Evolutionary conservation across 352 stramenopile genomes (phyloP).

Genomic region (Globisporangium paroecandrum): DNA sequence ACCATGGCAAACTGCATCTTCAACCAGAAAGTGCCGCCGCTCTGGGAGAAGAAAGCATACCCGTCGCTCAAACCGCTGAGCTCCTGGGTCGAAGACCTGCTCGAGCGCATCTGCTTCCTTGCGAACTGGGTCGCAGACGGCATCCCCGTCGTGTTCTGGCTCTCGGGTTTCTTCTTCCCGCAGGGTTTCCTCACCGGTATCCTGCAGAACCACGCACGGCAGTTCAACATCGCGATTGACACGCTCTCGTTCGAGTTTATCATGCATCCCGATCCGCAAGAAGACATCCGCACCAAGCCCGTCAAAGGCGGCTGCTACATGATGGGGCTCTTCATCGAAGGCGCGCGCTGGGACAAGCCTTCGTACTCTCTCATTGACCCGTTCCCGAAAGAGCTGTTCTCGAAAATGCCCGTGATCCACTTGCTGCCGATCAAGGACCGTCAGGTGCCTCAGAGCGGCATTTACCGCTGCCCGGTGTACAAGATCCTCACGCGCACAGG

Average conservation of each 20-base stretch:
- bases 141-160: constrained; percentile 66
- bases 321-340: constrained; percentile 88
- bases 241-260: constrained; percentile 80
- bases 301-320: constrained; percentile 85
- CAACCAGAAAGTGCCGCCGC: constrained; percentile 81
- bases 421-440: constrained; percentile 83
- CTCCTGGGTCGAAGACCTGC: constrained; percentile 86
- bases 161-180: constrained; percentile 94
- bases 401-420: constrained; percentile 88
- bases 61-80: constrained; percentile 88
- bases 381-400: constrained; percentile 91
- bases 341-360: constrained; percentile 81
- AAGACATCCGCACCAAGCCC: constrained; percentile 30
- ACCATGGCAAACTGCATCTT: constrained; percentile 84
- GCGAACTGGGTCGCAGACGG: constrained; percentile 33
- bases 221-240: constrained; percentile 78
- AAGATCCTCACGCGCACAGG: constrained; percentile 93
- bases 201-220: constrained; percentile 65
- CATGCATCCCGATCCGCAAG: constrained; percentile 53
- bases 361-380: constrained; percentile 82
- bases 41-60: constrained; percentile 90
- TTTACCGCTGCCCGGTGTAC: constrained; percentile 95
- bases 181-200: constrained; percentile 79
- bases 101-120: constrained; percentile 72
- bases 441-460: constrained; percentile 60